A percentile compares a stretch with the other conserved stretches of the same genome.
These are phyloP conservation scores for Hemisphaericaspora lyxosophila DNA, from an alignment of 1,139 yeast species.

Conservation along the genomic window DNA sequence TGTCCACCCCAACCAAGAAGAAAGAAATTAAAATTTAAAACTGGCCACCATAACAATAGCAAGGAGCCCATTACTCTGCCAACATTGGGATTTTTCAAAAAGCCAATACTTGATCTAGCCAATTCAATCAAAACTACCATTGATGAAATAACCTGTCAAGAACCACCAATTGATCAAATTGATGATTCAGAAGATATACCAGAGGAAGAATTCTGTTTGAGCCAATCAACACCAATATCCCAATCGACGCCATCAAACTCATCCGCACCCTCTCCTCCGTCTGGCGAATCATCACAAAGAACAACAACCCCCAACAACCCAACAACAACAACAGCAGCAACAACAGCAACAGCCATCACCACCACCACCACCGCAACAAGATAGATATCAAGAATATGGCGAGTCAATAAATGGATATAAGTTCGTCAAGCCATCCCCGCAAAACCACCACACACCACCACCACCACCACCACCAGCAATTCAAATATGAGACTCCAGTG, in stretches of 20 bases:
- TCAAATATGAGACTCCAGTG: constrained; percentile 25
- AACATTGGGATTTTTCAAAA: constrained; percentile 10
- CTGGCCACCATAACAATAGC: too few species aligned
- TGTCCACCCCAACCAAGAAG: constrained; percentile 34
- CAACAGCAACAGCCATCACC: constrained; percentile 2
- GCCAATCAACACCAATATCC: constrained; percentile 31
- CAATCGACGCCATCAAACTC: constrained; percentile 38
- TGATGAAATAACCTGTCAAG: constrained; percentile 9
- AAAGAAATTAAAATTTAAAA: constrained; percentile 28
- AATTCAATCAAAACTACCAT: constrained; percentile 26
- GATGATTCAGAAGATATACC: constrained; percentile 14
- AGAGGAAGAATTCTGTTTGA: constrained; percentile 7
- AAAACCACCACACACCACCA: background rate
- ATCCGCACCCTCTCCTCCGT: constrained; percentile 13
- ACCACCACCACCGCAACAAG: constrained; percentile 2
- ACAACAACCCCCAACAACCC: background rate
- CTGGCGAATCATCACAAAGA: background rate
- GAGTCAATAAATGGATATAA: constrained; percentile 34
- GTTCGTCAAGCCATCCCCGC: constrained; percentile 27
- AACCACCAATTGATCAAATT: background rate
- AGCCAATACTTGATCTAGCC: constrained; percentile 23
- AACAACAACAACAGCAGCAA: constrained; percentile 26
- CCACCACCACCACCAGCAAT: constrained; percentile 6
- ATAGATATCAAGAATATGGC: constrained; percentile 22
- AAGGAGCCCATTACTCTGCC: too few species aligned